phyloP scores from a whole-genome alignment of 2,329 filamentous ascomycete genomes.

The Camillea tinctor region DNA sequence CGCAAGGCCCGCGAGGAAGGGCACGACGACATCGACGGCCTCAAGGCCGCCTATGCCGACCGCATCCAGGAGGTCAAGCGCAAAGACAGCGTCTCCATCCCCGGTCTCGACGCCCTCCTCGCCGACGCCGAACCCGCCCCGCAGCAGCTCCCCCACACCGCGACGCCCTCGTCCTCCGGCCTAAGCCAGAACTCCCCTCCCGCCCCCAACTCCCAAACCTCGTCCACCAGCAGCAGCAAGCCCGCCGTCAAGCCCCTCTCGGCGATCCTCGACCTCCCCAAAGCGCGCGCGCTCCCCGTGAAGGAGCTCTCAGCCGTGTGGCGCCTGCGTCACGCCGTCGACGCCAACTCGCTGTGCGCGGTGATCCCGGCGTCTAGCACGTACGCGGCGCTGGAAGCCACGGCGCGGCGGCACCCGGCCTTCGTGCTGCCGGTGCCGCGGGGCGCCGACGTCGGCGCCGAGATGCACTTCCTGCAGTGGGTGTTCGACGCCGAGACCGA shows the following conservation, averaged over 20 bases:
- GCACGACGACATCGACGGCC: constrained; percentile 66
- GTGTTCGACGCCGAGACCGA: constrained; percentile 70
- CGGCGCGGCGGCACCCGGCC: constrained; percentile 74
- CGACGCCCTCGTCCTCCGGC: constrained; percentile 31
- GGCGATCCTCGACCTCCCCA: constrained; percentile 71
- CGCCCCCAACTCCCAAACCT: constrained; percentile 2
- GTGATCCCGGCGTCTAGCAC: constrained; percentile 65
- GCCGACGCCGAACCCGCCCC: constrained; percentile 27
- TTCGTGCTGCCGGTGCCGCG: constrained; percentile 88
- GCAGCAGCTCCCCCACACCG: constrained; percentile 36
- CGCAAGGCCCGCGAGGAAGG: constrained; percentile 75
- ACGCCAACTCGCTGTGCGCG: constrained; percentile 77
- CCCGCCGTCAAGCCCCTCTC: constrained; percentile 45
- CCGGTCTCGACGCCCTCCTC: constrained; percentile 34
- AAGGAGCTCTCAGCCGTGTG: constrained; percentile 87
- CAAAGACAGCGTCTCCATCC: constrained; percentile 57
- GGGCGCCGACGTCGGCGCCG: constrained; percentile 61
- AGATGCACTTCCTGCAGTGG: constrained; percentile 97
- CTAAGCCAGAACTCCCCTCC: constrained; percentile 11
- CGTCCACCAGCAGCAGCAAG: constrained; percentile 12
- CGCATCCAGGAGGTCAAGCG: constrained; percentile 74
- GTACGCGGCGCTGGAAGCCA: constrained; percentile 70
- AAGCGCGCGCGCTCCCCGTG: constrained; percentile 67
- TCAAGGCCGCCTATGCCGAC: constrained; percentile 81
- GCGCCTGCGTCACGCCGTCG: constrained; percentile 79